Percentiles rank a stretch among this genome's conserved stretches.
phyloP scores from a whole-genome alignment of 2,329 filamentous ascomycete genomes.

The Colletotrichum sp. region DNA sequence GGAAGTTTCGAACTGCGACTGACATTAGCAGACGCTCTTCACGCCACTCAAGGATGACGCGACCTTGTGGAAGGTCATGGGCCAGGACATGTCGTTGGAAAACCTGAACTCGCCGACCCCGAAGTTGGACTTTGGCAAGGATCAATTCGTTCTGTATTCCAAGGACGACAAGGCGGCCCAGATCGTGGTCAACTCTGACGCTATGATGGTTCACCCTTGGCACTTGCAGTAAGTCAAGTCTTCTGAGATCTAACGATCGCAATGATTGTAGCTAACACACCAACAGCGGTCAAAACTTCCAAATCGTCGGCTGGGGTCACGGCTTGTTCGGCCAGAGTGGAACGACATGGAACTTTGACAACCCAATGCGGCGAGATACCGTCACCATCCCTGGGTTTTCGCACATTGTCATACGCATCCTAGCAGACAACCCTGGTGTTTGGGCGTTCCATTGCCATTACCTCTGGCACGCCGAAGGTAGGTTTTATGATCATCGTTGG shows the following conservation, averaged over 20 bases:
- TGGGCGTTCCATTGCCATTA: slow-evolving; percentile 67
- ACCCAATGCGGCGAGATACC: slow-evolving; percentile 45
- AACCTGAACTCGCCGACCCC: slow-evolving; percentile 10
- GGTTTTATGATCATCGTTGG: background rate
- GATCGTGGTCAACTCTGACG: slow-evolving; percentile 26
- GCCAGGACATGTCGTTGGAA: slow-evolving; percentile 3
- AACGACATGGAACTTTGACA: slow-evolving; percentile 29
- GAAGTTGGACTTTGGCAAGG: slow-evolving; percentile 10
- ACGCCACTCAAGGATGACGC: slow-evolving; percentile 17
- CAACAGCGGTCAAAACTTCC: slow-evolving; percentile 54
- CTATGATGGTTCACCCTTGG: slow-evolving; percentile 27
- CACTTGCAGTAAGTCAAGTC: slow-evolving; percentile 22
- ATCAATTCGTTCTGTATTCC: slow-evolving; percentile 21
- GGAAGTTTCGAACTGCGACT: rapidly evolving
- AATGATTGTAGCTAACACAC: background rate
- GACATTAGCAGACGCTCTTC: slow-evolving; percentile 16
- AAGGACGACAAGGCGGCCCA: slow-evolving; percentile 23
- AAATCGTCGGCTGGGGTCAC: slow-evolving; percentile 41
- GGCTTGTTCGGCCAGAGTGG: slow-evolving; percentile 34
- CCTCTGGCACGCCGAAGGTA: slow-evolving; percentile 57
- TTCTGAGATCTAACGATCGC: no score
- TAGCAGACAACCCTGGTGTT: slow-evolving; percentile 61
- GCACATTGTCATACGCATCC: slow-evolving; percentile 57
- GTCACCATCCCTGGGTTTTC: slow-evolving; percentile 58
- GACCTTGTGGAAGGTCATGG: slow-evolving; percentile 9